These are phyloP conservation scores for Colletotrichum lupini DNA, from an alignment of 2,329 filamentous ascomycete species.

Conservation along the genomic window DNA sequence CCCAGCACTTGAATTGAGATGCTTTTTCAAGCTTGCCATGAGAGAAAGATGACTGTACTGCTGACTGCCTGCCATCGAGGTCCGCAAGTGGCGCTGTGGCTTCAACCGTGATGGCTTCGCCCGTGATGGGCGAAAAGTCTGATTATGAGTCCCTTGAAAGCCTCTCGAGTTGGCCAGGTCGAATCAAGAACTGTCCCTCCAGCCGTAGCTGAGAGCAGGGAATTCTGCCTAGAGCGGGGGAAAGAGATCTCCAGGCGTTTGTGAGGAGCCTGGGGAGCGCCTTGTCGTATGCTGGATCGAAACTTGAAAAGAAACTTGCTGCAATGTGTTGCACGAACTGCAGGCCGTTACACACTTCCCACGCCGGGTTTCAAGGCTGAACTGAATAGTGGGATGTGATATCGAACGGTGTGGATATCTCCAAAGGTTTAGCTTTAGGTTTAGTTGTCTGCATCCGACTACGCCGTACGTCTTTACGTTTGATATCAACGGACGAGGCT, in stretches of 20 bases:
- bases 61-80: too few species aligned
- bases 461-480: not conserved
- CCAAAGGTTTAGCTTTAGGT: not conserved
- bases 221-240: not conserved
- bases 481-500: not conserved
- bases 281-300: not conserved
- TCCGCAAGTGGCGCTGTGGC: too few species aligned
- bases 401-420: not conserved
- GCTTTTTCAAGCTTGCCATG: too few species aligned
- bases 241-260: not conserved
- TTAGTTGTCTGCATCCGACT: not conserved
- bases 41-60: too few species aligned
- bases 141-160: too few species aligned
- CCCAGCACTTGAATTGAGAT: too few species aligned
- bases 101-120: too few species aligned
- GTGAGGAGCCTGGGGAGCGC: not conserved
- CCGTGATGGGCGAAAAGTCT: too few species aligned
- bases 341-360: not conserved
- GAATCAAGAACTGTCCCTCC: not conserved
- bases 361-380: slow-evolving; percentile 11
- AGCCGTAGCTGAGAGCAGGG: slow-evolving; percentile 12
- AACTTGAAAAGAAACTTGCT: not conserved
- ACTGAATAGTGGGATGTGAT: not conserved
- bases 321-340: not conserved
- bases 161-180: not conserved